Conservation (phyloP, 495 filamentous ascomycete genomes). For the Xylaria cubensis region DNA sequence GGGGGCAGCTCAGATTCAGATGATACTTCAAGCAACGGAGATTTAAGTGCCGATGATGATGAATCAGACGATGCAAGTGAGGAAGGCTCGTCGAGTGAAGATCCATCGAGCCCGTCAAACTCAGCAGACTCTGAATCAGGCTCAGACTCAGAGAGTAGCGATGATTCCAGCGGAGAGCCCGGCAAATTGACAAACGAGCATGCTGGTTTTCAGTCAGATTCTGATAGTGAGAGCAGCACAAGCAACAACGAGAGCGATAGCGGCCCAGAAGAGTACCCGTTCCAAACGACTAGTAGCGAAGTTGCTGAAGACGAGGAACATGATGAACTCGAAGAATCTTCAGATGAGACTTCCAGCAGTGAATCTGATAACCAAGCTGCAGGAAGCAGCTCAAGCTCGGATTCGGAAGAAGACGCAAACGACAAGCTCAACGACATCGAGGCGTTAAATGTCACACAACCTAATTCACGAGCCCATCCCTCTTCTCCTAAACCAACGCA, state of each 20-base stretch:
- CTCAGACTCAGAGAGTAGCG: constrained; percentile 39
- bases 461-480: background rate
- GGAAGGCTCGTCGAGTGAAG: constrained; percentile 21
- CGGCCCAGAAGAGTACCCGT: constrained; percentile 34
- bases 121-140: constrained; percentile 31
- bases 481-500: background rate
- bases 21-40: background rate
- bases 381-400: constrained; percentile 15
- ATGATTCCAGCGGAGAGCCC: constrained; percentile 16
- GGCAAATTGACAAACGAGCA: constrained; percentile 14
- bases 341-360: constrained; percentile 2
- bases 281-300: background rate
- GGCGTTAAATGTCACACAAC: background rate
- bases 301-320: background rate
- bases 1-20: constrained; percentile 30
- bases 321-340: background rate
- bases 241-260: constrained; percentile 29
- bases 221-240: constrained; percentile 26
- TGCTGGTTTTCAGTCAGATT: constrained; percentile 22
- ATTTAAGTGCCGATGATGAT: background rate
- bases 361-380: background rate
- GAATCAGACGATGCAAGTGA: constrained; percentile 23
- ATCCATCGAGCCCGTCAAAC: constrained; percentile 12
- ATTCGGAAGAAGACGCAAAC: constrained; percentile 4
- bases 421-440: background rate